Evolutionary conservation across 495 filamentous ascomycete species (phyloP).

Genomic region (Penicillium maclennaniae): DNA sequence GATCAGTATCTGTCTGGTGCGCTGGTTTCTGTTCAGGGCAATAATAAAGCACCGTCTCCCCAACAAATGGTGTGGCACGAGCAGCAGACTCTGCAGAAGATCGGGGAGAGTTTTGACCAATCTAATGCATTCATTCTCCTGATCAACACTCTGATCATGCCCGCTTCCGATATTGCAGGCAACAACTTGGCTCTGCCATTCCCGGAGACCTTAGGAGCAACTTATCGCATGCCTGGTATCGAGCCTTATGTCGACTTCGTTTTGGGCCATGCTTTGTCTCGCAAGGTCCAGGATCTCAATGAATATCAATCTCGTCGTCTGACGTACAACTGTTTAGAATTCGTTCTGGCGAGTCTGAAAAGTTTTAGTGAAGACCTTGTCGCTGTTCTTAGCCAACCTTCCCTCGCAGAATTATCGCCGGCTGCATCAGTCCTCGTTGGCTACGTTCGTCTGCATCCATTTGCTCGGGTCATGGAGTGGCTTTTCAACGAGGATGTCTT

Average conservation of each 20-base stretch:
- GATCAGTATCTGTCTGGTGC: conserved; percentile 66
- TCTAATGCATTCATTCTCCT: conserved; percentile 76
- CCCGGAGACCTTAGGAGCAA: conserved; percentile 78
- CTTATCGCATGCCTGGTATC: conserved; percentile 77
- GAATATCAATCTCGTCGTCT: conserved; percentile 62
- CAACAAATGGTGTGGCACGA: conserved; percentile 40
- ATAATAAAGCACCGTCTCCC: not conserved
- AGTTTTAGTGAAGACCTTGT: conserved; percentile 93
- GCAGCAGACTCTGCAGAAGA: conserved; percentile 52
- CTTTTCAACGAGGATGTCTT: conserved; percentile 91
- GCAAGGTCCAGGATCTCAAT: conserved; percentile 54
- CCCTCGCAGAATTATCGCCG: conserved; percentile 65
- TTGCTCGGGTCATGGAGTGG: conserved; percentile 93
- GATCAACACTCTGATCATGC: conserved; percentile 62
- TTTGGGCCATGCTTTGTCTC: conserved; percentile 66
- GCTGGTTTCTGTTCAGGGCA: not conserved
- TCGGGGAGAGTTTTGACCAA: conserved; percentile 70
- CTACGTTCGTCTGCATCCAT: conserved; percentile 86
- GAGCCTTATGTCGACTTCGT: conserved; percentile 91
- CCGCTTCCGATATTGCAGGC: conserved; percentile 46
- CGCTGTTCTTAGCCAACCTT: conserved; percentile 70
- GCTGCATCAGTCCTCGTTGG: conserved; percentile 62
- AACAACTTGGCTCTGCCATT: conserved; percentile 71
- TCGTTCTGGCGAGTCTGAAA: conserved; percentile 67
- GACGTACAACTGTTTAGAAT: conserved; percentile 72